Evolutionary conservation across 306 rosid genomes (phyloP), one percentile per base, ranked within the genome.

Genomic region (Sindora glabra): DNA sequence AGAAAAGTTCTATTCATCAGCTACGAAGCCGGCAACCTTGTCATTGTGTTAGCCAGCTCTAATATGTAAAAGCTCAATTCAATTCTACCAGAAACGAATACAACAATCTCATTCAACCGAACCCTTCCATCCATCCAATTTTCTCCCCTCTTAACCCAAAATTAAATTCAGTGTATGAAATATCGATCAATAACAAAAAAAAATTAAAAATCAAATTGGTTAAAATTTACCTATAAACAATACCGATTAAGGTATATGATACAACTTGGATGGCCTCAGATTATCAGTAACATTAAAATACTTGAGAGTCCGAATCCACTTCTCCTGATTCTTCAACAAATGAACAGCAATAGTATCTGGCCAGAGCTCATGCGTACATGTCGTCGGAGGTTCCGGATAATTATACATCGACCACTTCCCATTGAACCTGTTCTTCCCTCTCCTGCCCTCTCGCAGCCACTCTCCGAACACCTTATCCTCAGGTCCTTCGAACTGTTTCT

Each of bases 361-460:
- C 96, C 86, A 75, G 21, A 92, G 94, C 23, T 92, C 94, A 17
- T 92, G 99, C 4, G 89, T 78, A 47, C 99, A 92, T 4, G 69
- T 45, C 0, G 95, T 81, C 0, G 74, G 71, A 2, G 99, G 99
- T 70, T 86, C 96, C 0, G 99, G 99, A 59, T 45, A 83, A 39
- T 92, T 92, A 34, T 92, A 92, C 96, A 92, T 92, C 5, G 85
- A 78, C 99, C 99, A 92, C 61, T 92, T 92, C 4, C 90, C 99
- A 53, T 92, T 89, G 70, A 22, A 82, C 74, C 99, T 73, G 24
- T 92, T 92, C 58, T 74, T 82, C 1, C 71, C 96, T 8, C 77
- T 66, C 1, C 59, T 59, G 17, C 82, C 96, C 15, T 77, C 70
- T 56, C 83, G 34, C 54, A 92, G 67, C 99, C 99, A 92, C 14